Base-by-base conservation (phyloP, 176 grass and related monocot genomes). In the Poa pratensis region DNA sequence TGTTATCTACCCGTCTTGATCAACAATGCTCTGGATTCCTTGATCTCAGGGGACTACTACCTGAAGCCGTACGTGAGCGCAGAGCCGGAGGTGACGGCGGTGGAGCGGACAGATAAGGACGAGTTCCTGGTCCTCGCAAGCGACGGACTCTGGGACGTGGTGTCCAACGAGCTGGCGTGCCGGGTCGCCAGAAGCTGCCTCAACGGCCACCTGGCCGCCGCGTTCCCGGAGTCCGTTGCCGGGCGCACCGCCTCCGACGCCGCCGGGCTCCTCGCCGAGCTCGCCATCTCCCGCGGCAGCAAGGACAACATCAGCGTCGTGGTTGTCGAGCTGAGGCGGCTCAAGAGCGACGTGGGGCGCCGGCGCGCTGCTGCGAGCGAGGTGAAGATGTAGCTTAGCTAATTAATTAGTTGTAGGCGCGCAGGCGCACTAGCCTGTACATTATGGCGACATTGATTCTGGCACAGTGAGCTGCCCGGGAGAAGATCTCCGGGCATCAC, bases 61-160 rank as follows among this genome's bases (percentile, higher is more conserved):
- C 91, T 97, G 59, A 97, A 97, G 65, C 91, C 94, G 20, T 91
- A 77, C 62, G 85, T 97, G 14, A 86, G 45, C 15, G 90, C 87
- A 0, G 94, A 94, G 13, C 94, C 94, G 2, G 91, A 97, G 81
- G 89, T 94, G 49, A 94, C 65, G 28, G 85, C 91, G 28, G 55
- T 73, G 23, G 87, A 88, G 3, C 48, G 94, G 53, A 83, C 76
- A 13, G 74, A 70, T 6, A 76, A 86, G 68, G 94, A 97, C 63
- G 94, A 97, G 79, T 97, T 97, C 71, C 70, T 96, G 1, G 79
- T 96, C 23, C 64, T 96, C 26, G 94, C 91, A 0, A 96, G 91
- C 66, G 94, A 96, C 70, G 94, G 91, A 3, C 75, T 96, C 1
- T 96, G 94, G 94, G 94, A 96, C 78, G 91, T 96, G 39, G 76